A percentile compares a stretch with the other conserved stretches of the same genome.
These are phyloP conservation scores for Kwoniella sp. DNA, from an alignment of 768 basidiomycete species.

Conservation along the genomic window DNA sequence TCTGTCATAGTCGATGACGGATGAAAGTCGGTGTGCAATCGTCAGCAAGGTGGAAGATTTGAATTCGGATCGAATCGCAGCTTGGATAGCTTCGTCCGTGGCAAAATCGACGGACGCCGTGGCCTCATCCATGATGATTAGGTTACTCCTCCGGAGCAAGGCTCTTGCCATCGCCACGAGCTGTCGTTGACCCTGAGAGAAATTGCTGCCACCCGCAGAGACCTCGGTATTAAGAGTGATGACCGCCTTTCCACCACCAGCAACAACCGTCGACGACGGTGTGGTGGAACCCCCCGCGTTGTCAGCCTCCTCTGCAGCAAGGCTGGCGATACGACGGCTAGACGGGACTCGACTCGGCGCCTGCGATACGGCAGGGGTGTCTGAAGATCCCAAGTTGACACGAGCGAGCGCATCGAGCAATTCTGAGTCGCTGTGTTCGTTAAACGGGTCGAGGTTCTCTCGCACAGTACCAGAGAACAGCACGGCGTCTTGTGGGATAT, in stretches of 20 bases:
- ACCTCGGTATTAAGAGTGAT: slow-evolving; percentile 73
- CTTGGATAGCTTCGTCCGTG: slow-evolving; percentile 49
- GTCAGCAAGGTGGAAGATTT: slow-evolving; percentile 47
- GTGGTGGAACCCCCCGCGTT: slow-evolving; percentile 12
- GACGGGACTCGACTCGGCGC: slow-evolving; percentile 27
- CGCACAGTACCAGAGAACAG: slow-evolving; percentile 70
- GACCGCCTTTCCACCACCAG: slow-evolving; percentile 20
- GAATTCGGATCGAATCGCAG: slow-evolving; percentile 48
- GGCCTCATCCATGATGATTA: slow-evolving; percentile 50
- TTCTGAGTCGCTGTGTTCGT: slow-evolving; percentile 73
- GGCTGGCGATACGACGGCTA: slow-evolving; percentile 13
- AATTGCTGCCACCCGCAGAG: slow-evolving; percentile 80
- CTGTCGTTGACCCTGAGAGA: slow-evolving; percentile 87
- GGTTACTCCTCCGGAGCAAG: slow-evolving; percentile 26
- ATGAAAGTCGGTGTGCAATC: slow-evolving; percentile 46
- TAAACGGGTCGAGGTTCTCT: slow-evolving; percentile 52
- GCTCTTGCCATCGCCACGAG: slow-evolving; percentile 48
- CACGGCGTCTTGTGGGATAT: slow-evolving; percentile 50
- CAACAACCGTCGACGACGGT: background rate
- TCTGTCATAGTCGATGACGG: slow-evolving; percentile 50
- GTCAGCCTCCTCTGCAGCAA: slow-evolving; percentile 18
- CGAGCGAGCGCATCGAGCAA: slow-evolving; percentile 75
- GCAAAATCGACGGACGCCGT: slow-evolving; percentile 49
- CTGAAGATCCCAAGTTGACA: slow-evolving; percentile 65
- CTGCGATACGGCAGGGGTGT: slow-evolving; percentile 50